A percentile compares a stretch with the other conserved stretches of the same genome.
Conservation (phyloP, 768 basidiomycete genomes). For the Suillus decipiens region DNA sequence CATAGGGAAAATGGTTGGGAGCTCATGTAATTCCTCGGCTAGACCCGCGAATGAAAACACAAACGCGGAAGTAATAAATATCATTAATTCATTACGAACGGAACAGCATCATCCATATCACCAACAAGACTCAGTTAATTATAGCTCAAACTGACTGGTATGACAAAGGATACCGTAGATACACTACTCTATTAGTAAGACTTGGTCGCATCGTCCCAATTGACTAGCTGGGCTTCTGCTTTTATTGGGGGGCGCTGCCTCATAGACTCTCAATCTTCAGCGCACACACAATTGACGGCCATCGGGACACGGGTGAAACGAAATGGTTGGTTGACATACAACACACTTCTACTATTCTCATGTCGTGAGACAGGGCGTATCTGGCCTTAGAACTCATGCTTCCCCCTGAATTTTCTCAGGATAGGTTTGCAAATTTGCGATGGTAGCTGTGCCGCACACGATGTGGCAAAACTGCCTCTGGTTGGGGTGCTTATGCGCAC, state of each 20-base stretch:
- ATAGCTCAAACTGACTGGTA: neutral
- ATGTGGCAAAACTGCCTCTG: neutral
- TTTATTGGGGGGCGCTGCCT: neutral
- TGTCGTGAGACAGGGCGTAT: neutral
- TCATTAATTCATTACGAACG: no score
- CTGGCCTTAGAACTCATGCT: neutral
- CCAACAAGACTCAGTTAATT: neutral
- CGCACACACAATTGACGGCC: neutral
- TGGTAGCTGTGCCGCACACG: neutral
- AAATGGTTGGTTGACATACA: neutral
- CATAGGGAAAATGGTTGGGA: no score
- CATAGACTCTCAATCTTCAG: neutral
- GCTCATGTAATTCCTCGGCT: no score
- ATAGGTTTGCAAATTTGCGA: neutral
- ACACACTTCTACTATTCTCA: neutral
- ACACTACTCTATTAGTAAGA: neutral
- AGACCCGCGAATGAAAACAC: no score
- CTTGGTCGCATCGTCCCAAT: neutral
- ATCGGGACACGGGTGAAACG: neutral
- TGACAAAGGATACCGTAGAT: neutral
- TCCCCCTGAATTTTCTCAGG: neutral
- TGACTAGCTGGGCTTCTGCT: neutral
- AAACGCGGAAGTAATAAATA: no score
- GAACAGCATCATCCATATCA: neutral
- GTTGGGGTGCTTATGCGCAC: constrained; percentile 1